Base-by-base conservation (phyloP, 176 grass and related monocot species). In the Neostapfia colusana region DNA sequence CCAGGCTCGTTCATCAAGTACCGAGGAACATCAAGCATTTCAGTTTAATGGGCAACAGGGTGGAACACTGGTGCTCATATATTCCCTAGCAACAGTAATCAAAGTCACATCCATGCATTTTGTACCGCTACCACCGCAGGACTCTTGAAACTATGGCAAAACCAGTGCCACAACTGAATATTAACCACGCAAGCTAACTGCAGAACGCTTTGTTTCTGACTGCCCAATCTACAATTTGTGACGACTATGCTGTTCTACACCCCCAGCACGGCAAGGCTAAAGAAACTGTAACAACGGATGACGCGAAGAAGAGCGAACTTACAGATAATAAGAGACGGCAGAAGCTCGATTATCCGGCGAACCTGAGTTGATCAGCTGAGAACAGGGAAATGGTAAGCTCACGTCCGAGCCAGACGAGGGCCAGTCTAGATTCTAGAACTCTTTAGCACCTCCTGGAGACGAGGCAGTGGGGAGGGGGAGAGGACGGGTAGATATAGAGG, bases 191-290 rank as follows among this genome's bases (percentile, higher is more conserved):
- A n/a, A 34, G 37, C 17, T 28, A 50, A 40, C 4, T 64, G 50
- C 13, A 16, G 7, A 76, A 37, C 5, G n/a, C n/a, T n/a, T n/a
- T n/a, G n/a, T n/a, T n/a, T n/a, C n/a, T n/a, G n/a, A n/a, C n/a
- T n/a, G n/a, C n/a, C n/a, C n/a, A n/a, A n/a, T n/a, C n/a, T n/a
- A n/a, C n/a, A n/a, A n/a, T n/a, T n/a, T n/a, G n/a, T n/a, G n/a
- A n/a, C n/a, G n/a, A n/a, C n/a, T n/a, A n/a, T n/a, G n/a, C n/a
- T n/a, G n/a, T n/a, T n/a, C n/a, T n/a, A n/a, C n/a, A n/a, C n/a
- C n/a, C n/a, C 44, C 63, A 71, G 71, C 85, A 87, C 26, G 82
- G 53, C 84, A 89, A 96, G 64, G 89, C 89, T 63, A 43, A 23
- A 62, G 28, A 23, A 51, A 42, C 12, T 31, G 14, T 50, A 81